Conservation (phyloP, 163 green algal species). For the Scenedesmus sp. region DNA sequence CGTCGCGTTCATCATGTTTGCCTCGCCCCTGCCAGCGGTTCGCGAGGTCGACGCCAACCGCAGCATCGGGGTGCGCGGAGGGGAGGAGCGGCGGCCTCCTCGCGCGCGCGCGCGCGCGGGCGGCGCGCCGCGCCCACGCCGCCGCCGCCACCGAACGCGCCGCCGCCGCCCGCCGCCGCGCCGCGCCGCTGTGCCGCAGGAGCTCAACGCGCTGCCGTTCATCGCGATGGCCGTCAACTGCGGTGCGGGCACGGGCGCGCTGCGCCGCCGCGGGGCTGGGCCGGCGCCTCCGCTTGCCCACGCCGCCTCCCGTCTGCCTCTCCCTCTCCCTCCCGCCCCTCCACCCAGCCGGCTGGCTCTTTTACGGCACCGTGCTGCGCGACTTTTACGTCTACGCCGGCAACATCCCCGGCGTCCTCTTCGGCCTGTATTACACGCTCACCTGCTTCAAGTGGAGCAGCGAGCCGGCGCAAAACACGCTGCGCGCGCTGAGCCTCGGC, state of each 20-base stretch:
- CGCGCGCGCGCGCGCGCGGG: too few relatives aligned
- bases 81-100: too few relatives aligned
- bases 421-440: conserved; percentile 43
- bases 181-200: too few relatives aligned
- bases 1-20: conserved; percentile 43
- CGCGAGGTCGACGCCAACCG: too few relatives aligned
- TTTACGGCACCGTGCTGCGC: neutral
- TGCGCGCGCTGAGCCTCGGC: conserved; percentile 20
- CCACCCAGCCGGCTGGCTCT: too few relatives aligned
- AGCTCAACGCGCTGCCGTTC: conserved; percentile 68
- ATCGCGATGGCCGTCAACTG: conserved; percentile 58
- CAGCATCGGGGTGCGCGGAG: too few relatives aligned
- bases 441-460: conserved; percentile 45
- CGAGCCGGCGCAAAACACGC: conserved; percentile 37
- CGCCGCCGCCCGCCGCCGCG: too few relatives aligned
- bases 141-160: neutral
- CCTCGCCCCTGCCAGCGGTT: too few relatives aligned
- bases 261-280: too few relatives aligned
- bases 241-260: too few relatives aligned
- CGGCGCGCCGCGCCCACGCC: too few relatives aligned
- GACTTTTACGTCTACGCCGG: conserved; percentile 38
- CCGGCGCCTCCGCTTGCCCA: neutral
- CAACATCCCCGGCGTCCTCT: conserved; percentile 32
- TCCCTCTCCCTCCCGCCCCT: too few relatives aligned
- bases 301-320: neutral